These are phyloP conservation scores for Talaromyces sp. DNA, from an alignment of 2,329 filamentous ascomycete species.

Conservation along the genomic window DNA sequence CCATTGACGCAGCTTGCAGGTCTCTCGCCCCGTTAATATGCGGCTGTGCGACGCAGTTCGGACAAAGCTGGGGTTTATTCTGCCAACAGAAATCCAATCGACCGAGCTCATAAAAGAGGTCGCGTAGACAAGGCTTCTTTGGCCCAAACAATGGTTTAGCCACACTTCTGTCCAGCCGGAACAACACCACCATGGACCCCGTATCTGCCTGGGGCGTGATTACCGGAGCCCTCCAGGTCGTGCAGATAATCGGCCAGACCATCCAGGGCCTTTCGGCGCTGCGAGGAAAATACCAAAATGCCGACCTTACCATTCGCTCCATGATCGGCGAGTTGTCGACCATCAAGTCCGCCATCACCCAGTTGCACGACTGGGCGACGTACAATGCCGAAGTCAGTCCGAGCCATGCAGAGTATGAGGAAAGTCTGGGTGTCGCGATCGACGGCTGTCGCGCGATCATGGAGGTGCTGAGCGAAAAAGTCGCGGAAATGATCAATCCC, in stretches of 20 bases:
- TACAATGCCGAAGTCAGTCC: constrained; percentile 19
- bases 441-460: constrained; percentile 31
- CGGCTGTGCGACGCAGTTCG: neutral
- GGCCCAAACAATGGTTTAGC: neutral
- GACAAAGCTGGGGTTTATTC: neutral
- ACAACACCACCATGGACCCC: constrained; percentile 25
- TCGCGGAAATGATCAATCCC: constrained; percentile 22
- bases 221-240: constrained; percentile 28
- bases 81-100: neutral
- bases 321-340: constrained; percentile 31
- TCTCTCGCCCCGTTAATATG: neutral
- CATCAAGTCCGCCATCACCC: constrained; percentile 31
- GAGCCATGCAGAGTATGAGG: constrained; percentile 21
- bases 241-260: constrained; percentile 28
- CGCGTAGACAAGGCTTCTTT: neutral
- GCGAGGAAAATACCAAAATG: constrained; percentile 29
- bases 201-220: constrained; percentile 28
- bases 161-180: neutral
- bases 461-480: constrained; percentile 30
- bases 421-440: constrained; percentile 27
- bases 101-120: neutral
- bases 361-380: constrained; percentile 30
- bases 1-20: neutral
- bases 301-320: constrained; percentile 32
- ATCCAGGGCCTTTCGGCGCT: constrained; percentile 27